Percentiles rank a stretch among this genome's conserved stretches.
phyloP scores from a whole-genome alignment of 2,329 filamentous ascomycete species.

The Ceratocystis lukuohia region DNA sequence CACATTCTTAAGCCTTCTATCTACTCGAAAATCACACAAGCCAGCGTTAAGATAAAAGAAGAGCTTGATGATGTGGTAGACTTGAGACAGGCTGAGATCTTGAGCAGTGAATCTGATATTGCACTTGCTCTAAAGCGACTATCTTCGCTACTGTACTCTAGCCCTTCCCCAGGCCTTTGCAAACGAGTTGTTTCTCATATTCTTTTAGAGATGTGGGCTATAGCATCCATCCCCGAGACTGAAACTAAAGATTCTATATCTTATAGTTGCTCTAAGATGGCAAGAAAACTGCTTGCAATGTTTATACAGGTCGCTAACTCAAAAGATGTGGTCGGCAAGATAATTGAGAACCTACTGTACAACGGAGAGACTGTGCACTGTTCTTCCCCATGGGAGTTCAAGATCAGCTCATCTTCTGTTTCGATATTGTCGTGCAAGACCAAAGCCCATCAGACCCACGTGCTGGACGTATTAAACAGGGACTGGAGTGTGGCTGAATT shows the following conservation, averaged over 20 bases:
- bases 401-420: slow-evolving; percentile 29
- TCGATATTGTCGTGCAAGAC: neutral
- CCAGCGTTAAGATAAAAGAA: slow-evolving; percentile 21
- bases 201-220: slow-evolving; percentile 48
- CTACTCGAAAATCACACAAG: neutral
- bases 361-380: slow-evolving; percentile 32
- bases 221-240: slow-evolving; percentile 31
- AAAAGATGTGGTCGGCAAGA: slow-evolving; percentile 33
- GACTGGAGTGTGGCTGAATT: slow-evolving; percentile 35
- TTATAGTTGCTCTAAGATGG: slow-evolving; percentile 32
- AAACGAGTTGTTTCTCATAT: slow-evolving; percentile 47
- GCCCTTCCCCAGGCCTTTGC: slow-evolving; percentile 52
- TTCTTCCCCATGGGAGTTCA: slow-evolving; percentile 39
- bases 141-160: slow-evolving; percentile 43
- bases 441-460: neutral
- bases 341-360: slow-evolving; percentile 44
- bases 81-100: slow-evolving; percentile 30
- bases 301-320: slow-evolving; percentile 45
- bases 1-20: slow-evolving; percentile 36
- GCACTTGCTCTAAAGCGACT: slow-evolving; percentile 41
- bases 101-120: slow-evolving; percentile 38
- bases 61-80: slow-evolving; percentile 32
- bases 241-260: slow-evolving; percentile 31
- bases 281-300: slow-evolving; percentile 39
- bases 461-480: slow-evolving; percentile 23